Evolutionary conservation across 1,139 yeast species (phyloP), one percentile per base, ranked within the genome.

Genomic region (Yamadazyma taylorii): DNA sequence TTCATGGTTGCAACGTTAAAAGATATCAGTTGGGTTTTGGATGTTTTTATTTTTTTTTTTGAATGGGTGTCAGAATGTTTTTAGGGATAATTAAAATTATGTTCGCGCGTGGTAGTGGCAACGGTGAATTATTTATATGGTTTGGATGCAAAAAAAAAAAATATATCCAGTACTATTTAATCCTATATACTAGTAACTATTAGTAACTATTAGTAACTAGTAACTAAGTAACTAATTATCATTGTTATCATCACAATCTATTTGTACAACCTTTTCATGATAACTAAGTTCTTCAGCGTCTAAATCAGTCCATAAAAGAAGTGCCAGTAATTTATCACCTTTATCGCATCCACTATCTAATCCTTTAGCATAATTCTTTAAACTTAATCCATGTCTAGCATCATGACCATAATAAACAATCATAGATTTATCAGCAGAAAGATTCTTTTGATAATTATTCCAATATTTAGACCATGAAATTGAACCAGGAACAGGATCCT

Each of bases 401-500:
- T 86, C 95, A 55, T 90, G 97, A 1, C 97, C 97, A 55, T 90
- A 90, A 51, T 78, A 80, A 1, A 88, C 90, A n/a, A 45, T 35
- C 5, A 55, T 39, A 22, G 73, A 62, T 1, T 60, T 54, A 27
- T 53, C 46, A 6, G 57, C 43, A 7, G 53, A 43, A 9, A 44
- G 24, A 17, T 54, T 53, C 43, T 69, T 68, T 53, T 79, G 77
- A 42, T 73, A 66, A 32, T 66, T 58, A 48, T 81, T 79, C 76
- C 84, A 85, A 9, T 78, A 59, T 40, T 75, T 71, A 15, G 81
- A 75, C 89, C 95, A 86, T 13, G 79, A 70, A 5, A 76, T 77
- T 1, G 79, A 73, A 28, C 72, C 68, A 17, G 69, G 73, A 14
- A 55, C 64, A 10, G 78, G 73, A 48, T 74, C 79, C 38, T 65